Percentiles rank a stretch among this genome's conserved stretches.
Evolutionary conservation across 495 filamentous ascomycete genomes (phyloP).

Genomic region (Aspergillus funiculosus): DNA sequence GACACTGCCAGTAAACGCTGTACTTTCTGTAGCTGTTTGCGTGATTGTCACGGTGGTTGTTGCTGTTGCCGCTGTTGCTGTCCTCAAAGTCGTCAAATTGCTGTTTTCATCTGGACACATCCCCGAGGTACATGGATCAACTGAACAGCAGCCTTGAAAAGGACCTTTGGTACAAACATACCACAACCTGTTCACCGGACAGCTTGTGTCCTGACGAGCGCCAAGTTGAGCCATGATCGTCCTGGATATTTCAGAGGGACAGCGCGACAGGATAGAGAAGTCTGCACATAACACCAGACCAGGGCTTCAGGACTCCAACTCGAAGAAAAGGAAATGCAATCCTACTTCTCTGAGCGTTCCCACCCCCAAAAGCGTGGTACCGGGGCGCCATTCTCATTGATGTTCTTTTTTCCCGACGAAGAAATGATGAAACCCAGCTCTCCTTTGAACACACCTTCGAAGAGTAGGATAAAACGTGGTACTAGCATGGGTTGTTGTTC

Average conservation of each 20-base stretch:
- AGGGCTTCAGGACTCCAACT: background rate
- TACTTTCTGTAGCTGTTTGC: background rate
- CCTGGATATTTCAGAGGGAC: background rate
- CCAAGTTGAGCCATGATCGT: constrained; percentile 2
- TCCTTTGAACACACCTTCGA: background rate
- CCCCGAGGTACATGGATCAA: constrained; percentile 31
- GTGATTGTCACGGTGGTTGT: background rate
- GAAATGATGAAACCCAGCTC: background rate
- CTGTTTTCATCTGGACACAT: constrained; percentile 28
- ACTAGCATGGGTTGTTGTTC: background rate
- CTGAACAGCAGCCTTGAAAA: constrained; percentile 37
- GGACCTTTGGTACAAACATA: constrained; percentile 29
- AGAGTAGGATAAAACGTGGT: background rate
- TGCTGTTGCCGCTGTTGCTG: constrained; percentile 11
- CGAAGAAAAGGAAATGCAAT: background rate
- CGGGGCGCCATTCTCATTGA: no score
- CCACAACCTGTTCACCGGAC: constrained; percentile 19
- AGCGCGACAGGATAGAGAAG: background rate
- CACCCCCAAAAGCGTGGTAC: no score
- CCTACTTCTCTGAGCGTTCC: no score
- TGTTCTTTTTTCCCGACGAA: no score
- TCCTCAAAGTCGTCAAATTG: background rate
- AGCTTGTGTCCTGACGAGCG: constrained; percentile 15
- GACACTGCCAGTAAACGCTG: background rate
- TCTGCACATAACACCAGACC: constrained; percentile 2